Evolutionary conservation across 441 rosid genomes (phyloP), one percentile per base, ranked within the genome.

Genomic region (Geranium incanum): DNA sequence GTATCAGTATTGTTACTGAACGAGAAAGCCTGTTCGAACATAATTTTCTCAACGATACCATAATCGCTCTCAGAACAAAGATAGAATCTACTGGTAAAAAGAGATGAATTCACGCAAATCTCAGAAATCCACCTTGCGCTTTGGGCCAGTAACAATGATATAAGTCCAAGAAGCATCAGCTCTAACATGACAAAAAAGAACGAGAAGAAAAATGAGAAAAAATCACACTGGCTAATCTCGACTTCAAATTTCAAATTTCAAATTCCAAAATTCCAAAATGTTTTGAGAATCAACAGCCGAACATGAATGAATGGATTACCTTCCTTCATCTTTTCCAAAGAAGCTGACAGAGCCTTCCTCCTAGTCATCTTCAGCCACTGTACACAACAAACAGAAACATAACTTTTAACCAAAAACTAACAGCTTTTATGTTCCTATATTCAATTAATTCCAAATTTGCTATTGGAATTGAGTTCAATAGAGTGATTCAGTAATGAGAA

Each of bases 151-250:
- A 91, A 71, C 76, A 94, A 79, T 16, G 98, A 94, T 86, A 94
- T 90, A 66, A 94, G 93, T 69, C 98, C 97, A 63, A 94, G 90
- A 85, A 94, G 91, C 98, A 94, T 94, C 90, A 93, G 69, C 88
- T 93, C 97, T 93, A 77, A n/a, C 76, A 81, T 57, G 71, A 70
- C 39, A 48, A 78, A 5, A 39, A 21, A 36, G 37, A 12, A 21
- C 21, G 21, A 21, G 21, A 21, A 21, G 21, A 21, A 21, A 21
- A 21, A 21, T 21, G 15, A 71, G 9, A 19, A n/a, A 57, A 36
- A 68, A 72, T 16, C 37, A 39, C 55, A 66, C 70, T 67, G 37
- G 63, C 78, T 69, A 76, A 77, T 70, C 73, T 12, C 72, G 74
- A 77, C 69, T 71, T 12, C 72, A 43, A 39, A 21, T 21, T 21